A percentile compares a stretch with the other conserved stretches of the same genome.
Conservation (phyloP, 2,329 filamentous ascomycete genomes). For the Aspergillus hiratsukae region DNA sequence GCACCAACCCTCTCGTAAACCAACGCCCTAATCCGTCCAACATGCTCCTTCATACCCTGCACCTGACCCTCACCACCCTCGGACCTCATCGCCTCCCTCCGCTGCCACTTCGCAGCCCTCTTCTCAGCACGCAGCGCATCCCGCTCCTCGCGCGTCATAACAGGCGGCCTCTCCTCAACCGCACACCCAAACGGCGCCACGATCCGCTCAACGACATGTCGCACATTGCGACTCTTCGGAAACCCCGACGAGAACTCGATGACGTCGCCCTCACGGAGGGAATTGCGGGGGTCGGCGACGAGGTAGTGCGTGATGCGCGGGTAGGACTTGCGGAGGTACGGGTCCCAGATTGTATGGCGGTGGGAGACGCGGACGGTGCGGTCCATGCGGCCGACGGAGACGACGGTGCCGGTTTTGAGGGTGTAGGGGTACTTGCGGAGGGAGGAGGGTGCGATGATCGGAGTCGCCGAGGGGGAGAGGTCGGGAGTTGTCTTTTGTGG, state of each 20-base stretch:
- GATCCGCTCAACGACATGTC: constrained; percentile 41
- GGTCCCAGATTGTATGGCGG: constrained; percentile 33
- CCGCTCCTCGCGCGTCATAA: constrained; percentile 33
- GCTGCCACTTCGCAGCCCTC: constrained; percentile 29
- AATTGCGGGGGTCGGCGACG: constrained; percentile 39
- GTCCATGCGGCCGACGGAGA: constrained; percentile 39
- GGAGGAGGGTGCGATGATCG: constrained; percentile 20
- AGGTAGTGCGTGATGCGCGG: constrained; percentile 30
- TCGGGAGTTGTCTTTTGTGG: constrained; percentile 1
- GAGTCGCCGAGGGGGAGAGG: background rate
- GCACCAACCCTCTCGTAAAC: constrained; percentile 20
- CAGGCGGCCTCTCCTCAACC: constrained; percentile 34
- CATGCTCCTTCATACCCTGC: constrained; percentile 16
- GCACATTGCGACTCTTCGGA: constrained; percentile 35
- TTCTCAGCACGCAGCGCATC: constrained; percentile 27
- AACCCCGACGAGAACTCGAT: constrained; percentile 41
- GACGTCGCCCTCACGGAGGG: constrained; percentile 41
- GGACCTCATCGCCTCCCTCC: constrained; percentile 24
- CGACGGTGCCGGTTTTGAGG: constrained; percentile 36
- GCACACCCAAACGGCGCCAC: constrained; percentile 36
- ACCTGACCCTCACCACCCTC: constrained; percentile 10
- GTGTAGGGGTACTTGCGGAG: constrained; percentile 34
- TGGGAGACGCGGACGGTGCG: constrained; percentile 37
- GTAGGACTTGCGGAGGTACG: constrained; percentile 35
- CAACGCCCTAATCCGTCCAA: constrained; percentile 27